These are phyloP conservation scores for Monosporascus sp. DNA, from an alignment of 2,329 filamentous ascomycete genomes.

Conservation along the genomic window DNA sequence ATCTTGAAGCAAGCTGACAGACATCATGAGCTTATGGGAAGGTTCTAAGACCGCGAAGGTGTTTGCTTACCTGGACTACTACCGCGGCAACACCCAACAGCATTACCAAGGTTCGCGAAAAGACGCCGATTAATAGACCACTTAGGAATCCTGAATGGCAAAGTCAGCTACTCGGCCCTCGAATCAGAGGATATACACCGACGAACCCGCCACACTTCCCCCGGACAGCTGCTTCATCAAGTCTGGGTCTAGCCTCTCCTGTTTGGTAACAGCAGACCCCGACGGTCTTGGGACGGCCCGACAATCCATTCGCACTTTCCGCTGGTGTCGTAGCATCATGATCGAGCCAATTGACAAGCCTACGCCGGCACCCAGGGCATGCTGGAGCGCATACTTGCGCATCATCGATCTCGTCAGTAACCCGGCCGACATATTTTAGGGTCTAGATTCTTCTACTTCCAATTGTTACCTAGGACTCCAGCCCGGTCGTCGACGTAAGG, in stretches of 20 bases:
- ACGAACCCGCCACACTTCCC: constrained; percentile 47
- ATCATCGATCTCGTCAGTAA: constrained; percentile 11
- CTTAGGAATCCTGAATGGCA: constrained; percentile 48
- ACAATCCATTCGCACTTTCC: constrained; percentile 18
- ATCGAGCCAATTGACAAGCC: constrained; percentile 30
- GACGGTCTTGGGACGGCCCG: constrained; percentile 11
- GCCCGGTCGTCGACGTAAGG: too few relatives aligned
- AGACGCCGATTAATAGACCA: constrained; percentile 62
- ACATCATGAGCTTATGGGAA: neutral
- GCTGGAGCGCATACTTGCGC: constrained; percentile 16
- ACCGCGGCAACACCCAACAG: constrained; percentile 27
- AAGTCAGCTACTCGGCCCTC: neutral
- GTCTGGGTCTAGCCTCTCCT: constrained; percentile 25
- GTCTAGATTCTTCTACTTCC: neutral
- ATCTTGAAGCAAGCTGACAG: constrained; percentile 26
- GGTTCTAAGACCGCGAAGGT: neutral
- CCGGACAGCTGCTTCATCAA: constrained; percentile 46
- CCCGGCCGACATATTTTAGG: constrained; percentile 15
- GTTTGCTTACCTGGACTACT: constrained; percentile 48
- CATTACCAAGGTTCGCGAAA: constrained; percentile 65
- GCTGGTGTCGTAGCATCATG: constrained; percentile 15
- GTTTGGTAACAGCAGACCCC: constrained; percentile 5
- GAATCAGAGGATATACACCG: neutral
- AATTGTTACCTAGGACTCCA: too few relatives aligned
- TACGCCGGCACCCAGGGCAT: constrained; percentile 27